Percentiles rank a stretch among this genome's conserved stretches.
These are phyloP conservation scores for Candida methanosorbosa DNA, from an alignment of 805 yeast genomes.

Conservation along the genomic window DNA sequence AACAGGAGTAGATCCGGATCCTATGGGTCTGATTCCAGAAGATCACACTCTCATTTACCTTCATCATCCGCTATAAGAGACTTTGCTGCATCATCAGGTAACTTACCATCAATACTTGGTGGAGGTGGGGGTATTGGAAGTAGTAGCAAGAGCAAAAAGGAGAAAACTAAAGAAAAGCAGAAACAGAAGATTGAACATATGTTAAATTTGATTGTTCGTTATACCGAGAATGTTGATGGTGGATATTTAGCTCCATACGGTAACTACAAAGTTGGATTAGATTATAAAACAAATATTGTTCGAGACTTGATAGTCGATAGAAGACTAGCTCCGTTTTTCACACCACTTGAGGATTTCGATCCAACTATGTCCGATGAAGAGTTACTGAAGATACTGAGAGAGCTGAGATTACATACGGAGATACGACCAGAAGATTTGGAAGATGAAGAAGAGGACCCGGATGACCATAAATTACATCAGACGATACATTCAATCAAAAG, in stretches of 20 bases:
- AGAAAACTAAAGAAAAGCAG: slow-evolving; percentile 47
- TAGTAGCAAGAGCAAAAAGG: slow-evolving; percentile 23
- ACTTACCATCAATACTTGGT: no score
- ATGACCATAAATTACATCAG: slow-evolving; percentile 49
- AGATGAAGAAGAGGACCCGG: slow-evolving; percentile 58
- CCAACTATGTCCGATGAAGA: slow-evolving; percentile 65
- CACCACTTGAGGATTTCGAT: slow-evolving; percentile 79
- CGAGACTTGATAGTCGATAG: slow-evolving; percentile 60
- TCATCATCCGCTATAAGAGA: background rate
- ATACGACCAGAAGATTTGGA: slow-evolving; percentile 33
- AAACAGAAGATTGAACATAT: slow-evolving; percentile 44
- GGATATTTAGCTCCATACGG: slow-evolving; percentile 92
- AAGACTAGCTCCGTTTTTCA: slow-evolving; percentile 79
- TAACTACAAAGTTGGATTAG: slow-evolving; percentile 68
- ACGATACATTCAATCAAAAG: slow-evolving; percentile 37
- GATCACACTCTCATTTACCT: background rate
- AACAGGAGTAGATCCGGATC: slow-evolving; percentile 2
- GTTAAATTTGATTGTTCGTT: slow-evolving; percentile 47
- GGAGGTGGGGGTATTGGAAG: slow-evolving; percentile 12
- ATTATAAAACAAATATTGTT: slow-evolving; percentile 69
- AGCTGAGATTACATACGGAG: slow-evolving; percentile 49
- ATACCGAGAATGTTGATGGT: slow-evolving; percentile 78
- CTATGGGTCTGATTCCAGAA: background rate
- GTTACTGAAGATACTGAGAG: slow-evolving; percentile 41
- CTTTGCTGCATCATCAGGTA: slow-evolving; percentile 5